phyloP scores from a whole-genome alignment of 2,329 filamentous ascomycete species.

The Hypomyces perniciosus region DNA sequence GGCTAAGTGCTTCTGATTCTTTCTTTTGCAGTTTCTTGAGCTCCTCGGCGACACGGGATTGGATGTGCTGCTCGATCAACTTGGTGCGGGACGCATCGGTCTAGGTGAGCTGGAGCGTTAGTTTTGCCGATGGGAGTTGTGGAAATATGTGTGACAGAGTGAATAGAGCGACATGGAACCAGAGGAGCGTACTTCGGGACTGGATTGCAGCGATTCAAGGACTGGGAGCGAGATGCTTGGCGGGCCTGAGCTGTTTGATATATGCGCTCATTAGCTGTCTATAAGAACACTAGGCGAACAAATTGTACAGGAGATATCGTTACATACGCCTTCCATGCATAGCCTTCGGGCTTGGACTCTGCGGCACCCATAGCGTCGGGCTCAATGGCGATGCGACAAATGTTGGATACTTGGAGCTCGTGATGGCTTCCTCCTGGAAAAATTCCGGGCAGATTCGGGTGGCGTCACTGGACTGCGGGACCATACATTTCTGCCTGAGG shows the following conservation, averaged over 20 bases:
- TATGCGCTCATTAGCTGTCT: conserved; percentile 12
- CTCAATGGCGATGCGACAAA: conserved; percentile 30
- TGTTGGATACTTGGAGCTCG: conserved; percentile 22
- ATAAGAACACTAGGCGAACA: too few relatives aligned
- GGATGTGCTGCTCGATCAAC: conserved; percentile 78
- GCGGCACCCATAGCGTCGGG: conserved; percentile 49
- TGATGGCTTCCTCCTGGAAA: conserved; percentile 25
- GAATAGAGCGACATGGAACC: neutral
- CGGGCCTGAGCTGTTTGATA: conserved; percentile 35
- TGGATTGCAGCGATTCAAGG: conserved; percentile 75
- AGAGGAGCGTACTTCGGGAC: conserved; percentile 63
- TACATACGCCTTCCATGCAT: conserved; percentile 52
- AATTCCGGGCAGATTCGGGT: conserved; percentile 31
- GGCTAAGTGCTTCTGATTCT: conserved; percentile 62
- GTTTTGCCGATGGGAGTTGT: neutral
- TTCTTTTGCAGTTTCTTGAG: conserved; percentile 71
- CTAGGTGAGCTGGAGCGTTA: conserved; percentile 39
- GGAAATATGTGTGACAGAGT: neutral
- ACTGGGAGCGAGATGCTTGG: conserved; percentile 69
- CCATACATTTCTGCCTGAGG: conserved; percentile 28
- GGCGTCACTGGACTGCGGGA: conserved; percentile 23
- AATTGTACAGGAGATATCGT: neutral
- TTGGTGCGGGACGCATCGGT: conserved; percentile 83
- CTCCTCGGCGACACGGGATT: conserved; percentile 78
- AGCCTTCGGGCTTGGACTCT: conserved; percentile 47